These are phyloP conservation scores for Coprinopsis sp. DNA, from an alignment of 768 basidiomycete species.

Conservation along the genomic window DNA sequence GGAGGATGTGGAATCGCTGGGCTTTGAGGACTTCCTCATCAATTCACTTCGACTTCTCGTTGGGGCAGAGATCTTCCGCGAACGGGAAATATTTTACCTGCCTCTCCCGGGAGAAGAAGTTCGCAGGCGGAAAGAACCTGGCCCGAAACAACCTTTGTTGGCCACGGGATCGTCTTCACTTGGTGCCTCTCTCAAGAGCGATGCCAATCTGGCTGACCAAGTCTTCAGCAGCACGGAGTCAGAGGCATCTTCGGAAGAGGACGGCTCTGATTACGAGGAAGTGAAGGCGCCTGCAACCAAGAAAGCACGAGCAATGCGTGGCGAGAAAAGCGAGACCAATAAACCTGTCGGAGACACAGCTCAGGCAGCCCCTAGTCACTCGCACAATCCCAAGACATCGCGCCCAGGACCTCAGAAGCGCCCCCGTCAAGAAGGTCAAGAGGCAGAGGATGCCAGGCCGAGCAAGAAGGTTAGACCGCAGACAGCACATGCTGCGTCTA, in stretches of 20 bases:
- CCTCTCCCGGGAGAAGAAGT: slow-evolving; percentile 45
- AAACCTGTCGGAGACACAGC: background rate
- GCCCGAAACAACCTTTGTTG: slow-evolving; percentile 8
- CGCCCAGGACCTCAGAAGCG: slow-evolving; percentile 1
- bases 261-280: slow-evolving; percentile 23
- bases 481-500: background rate
- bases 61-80: slow-evolving; percentile 58
- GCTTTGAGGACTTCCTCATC: slow-evolving; percentile 49
- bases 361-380: background rate
- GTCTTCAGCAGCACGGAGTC: slow-evolving; percentile 14
- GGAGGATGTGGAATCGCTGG: slow-evolving; percentile 44
- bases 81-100: slow-evolving; percentile 62
- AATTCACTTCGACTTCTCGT: slow-evolving; percentile 57
- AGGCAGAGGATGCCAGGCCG: background rate
- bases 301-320: background rate
- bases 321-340: background rate
- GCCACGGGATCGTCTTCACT: slow-evolving; percentile 28
- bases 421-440: background rate
- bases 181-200: slow-evolving; percentile 16
- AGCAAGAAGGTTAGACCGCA: background rate
- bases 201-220: slow-evolving; percentile 11
- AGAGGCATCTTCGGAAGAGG: background rate
- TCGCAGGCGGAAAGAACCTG: slow-evolving; percentile 16
- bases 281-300: background rate
- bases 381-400: background rate